Evolutionary conservation across 768 basidiomycete genomes (phyloP), one percentile per base, ranked within the genome.

Genomic region (Termitomyces titanicus): DNA sequence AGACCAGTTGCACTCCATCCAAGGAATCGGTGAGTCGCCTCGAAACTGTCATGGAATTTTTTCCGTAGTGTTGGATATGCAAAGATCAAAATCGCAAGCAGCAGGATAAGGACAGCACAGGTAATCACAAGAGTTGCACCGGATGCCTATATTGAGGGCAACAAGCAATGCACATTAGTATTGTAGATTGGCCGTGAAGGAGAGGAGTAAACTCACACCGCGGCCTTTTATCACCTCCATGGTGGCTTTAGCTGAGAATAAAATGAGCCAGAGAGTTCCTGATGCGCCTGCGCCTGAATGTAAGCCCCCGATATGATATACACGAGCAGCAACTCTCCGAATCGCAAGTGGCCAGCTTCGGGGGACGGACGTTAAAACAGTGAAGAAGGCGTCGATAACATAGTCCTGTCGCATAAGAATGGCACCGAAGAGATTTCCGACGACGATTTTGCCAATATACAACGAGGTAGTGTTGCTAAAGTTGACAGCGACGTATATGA

Each of bases 271-370:
- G 0, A 82, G 68, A 0, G 78, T 66, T 1, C 81, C 82, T n/a
- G 82, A 82, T 13, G 79, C 72, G 15, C 77, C 82, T 61, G 75
- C 78, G 12, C 82, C 82, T 9, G 80, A 82, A 61, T 85, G 83
- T 27, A 84, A 67, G 59, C 83, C 83, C 20, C 83, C 83, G 40
- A 83, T 83, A 51, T 82, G 80, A 56, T 83, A 85, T 0, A 84
- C 82, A 31, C 82, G 73, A 22, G 80, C 83, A 60, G 74, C 76
- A 17, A 82, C 69, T 22, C 80, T 71, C 45, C 83, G 78, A 48
- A 85, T 81, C 24, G 70, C 63, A 40, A 85, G 67, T 2, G 83
- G 82, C 82, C 81, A 83, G 18, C 80, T 83, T 56, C 70, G 50
- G 13, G 82, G 81, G 31, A 79, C 77, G 25, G 79, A 68, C 54